Evolutionary conservation across 2,329 filamentous ascomycete species (phyloP), one percentile per base, ranked within the genome.

Genomic region (Aspergillus felis): DNA sequence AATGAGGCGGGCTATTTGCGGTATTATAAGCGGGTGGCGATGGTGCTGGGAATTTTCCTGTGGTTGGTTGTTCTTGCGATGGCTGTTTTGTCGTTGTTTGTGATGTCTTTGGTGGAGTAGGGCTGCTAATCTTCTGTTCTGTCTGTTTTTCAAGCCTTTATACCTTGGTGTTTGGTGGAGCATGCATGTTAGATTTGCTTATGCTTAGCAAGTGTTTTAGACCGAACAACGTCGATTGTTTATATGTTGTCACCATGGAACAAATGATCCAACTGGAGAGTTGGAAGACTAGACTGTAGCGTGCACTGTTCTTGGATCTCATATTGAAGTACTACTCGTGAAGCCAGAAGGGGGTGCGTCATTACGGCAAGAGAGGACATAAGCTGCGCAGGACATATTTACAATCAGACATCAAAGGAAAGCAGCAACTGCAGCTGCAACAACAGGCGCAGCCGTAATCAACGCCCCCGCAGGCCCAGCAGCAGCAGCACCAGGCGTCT

Each of bases 381-480:
- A 6, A 35, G 6, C 14, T 6, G 12, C 32, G 4, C 14, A 35
- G 32, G 5, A 35, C 12, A 17, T 35, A 17, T 54, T 35, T 20
- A 46, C 41, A 49, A 38, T 25, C 50, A 54, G 9, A 60, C 25
- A 25, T 58, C 32, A 66, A 50, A 61, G 50, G 17, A 58, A 29
- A 55, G 64, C 66, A 50, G 58, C 59, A 7, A 62, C 55, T 0
- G 66, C 66, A 42, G 65, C 66, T 25, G 63, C 66, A 54, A 59
- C 60, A 35, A 68, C 24, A 12, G 67, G 65, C n/a, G 60, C 60
- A 27, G 62, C 66, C 2, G 66, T 68, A 35, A 66, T 62, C 54
- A 68, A 51, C 22, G 65, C 59, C 22, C 44, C 57, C 10, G 51
- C 57, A 32, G 57, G 51, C 3, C 57, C 62, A 29, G 54, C 55